A percentile compares a stretch with the other conserved stretches of the same genome.
Conservation (phyloP, 169 alveolate genomes). For the Cryptosporidium bovis region DNA sequence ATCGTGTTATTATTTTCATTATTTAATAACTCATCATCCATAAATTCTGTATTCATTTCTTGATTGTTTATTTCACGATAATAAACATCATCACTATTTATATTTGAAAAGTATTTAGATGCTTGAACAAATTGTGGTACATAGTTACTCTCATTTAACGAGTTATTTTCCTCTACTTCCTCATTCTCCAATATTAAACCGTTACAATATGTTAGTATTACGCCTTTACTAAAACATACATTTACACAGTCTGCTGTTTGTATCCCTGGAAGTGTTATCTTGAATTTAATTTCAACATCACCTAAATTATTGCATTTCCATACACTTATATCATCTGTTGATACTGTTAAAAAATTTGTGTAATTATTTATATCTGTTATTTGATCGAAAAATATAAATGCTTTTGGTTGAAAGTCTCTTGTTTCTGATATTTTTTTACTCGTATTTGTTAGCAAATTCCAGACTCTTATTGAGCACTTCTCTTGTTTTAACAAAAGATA, state of each 20-base stretch:
- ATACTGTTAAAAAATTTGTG: conserved; percentile 58
- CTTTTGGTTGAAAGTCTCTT: conserved; percentile 73
- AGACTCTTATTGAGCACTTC: conserved; percentile 61
- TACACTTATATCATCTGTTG: conserved; percentile 61
- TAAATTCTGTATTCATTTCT: not conserved
- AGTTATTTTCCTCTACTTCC: conserved; percentile 2
- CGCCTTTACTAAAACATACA: conserved; percentile 64
- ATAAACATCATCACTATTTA: not conserved
- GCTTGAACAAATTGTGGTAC: conserved; percentile 67
- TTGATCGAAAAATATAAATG: conserved; percentile 72
- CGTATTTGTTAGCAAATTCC: conserved; percentile 53
- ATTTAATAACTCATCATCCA: not conserved
- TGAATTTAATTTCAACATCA: conserved; percentile 56
- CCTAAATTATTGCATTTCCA: conserved; percentile 69
- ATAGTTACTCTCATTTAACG: not conserved
- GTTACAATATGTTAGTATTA: conserved; percentile 64
- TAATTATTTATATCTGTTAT: conserved; percentile 38
- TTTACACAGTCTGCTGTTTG: conserved; percentile 73
- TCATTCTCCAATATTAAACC: conserved; percentile 12
- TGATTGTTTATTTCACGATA: not conserved
- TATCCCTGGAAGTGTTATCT: conserved; percentile 61
- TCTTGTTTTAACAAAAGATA: conserved; percentile 64
- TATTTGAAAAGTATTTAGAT: conserved; percentile 34
- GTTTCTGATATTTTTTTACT: conserved; percentile 43
- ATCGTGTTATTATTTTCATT: not conserved